Base-by-base conservation (phyloP, 305 asterid species). In the Fraxinus nigra region DNA sequence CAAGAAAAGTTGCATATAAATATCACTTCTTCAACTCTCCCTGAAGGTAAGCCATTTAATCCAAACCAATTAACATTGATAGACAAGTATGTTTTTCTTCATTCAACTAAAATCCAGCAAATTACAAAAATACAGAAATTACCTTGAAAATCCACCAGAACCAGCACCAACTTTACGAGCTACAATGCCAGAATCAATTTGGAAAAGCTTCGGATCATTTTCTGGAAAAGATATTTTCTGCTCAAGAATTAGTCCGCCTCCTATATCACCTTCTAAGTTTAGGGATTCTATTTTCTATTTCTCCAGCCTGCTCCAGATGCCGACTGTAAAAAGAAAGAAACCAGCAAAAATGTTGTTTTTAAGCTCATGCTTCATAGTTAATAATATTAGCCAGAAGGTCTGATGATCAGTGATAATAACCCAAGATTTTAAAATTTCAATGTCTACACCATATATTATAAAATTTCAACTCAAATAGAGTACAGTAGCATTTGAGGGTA, bases 101-200 rank as follows among this genome's bases (percentile, higher is more conserved):
- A 10, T 40, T 40, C 51, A 10, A 40, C 10, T 33, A 33, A 10
- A 10, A 40, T 1, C 3, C 4, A 10, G 51, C 51, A 70, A 56
- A 30, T 20, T 40, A 75, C 76, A 59, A 26, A 67, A 7, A 22
- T 63, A 24, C n/a, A 8, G 4, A 3, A 63, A 77, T 7, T n/a
- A 96, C 98, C 98, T 94, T 79, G 98, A 96, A 88, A 86, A 96
- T 85, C 98, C 99, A 84, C 99, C 99, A 77, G 99, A 96, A 74
- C 99, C 98, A 40, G 98, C 98, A 86, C 98, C 99, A 76, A 94
- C 97, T 69, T 88, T 90, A 33, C 88, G 90, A 80, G 98, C 97
- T 46, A 92, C 88, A 84, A 94, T 91, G 78, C 89, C 88, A n/a
- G 99, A 94, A 84, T 90, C 93, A 33, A 96, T 90, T 72, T 82